Evolutionary conservation across 768 basidiomycete genomes (phyloP).

Genomic region (Tylopilus intermedius): DNA sequence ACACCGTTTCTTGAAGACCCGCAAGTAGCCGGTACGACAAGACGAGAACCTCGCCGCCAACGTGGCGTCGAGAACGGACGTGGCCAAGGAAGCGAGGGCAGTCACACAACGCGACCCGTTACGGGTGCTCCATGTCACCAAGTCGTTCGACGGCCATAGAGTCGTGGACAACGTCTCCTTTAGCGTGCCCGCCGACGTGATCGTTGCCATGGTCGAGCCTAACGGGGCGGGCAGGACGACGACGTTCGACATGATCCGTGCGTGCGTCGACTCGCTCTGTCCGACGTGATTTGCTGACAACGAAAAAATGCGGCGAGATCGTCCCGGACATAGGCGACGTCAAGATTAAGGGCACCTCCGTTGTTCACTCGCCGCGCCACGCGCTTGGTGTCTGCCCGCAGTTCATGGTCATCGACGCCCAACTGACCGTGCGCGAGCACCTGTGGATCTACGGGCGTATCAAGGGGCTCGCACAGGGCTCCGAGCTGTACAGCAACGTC

Average conservation of each 20-base stretch:
- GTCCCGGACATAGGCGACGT: constrained; percentile 67
- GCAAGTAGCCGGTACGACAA: constrained; percentile 10
- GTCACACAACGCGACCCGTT: constrained; percentile 51
- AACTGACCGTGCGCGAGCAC: constrained; percentile 75
- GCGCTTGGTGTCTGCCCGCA: constrained; percentile 83
- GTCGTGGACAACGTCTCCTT: constrained; percentile 75
- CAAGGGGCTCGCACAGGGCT: constrained; percentile 57
- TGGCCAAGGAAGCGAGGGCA: constrained; percentile 47
- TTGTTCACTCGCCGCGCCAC: constrained; percentile 54
- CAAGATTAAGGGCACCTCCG: constrained; percentile 60
- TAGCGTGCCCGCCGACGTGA: constrained; percentile 55
- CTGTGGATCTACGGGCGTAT: constrained; percentile 65
- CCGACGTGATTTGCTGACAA: background rate
- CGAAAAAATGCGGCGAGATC: constrained; percentile 56
- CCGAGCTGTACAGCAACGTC: constrained; percentile 30
- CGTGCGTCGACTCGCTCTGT: constrained; percentile 20
- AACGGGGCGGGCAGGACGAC: constrained; percentile 35
- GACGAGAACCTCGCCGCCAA: constrained; percentile 12
- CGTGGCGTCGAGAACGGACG: constrained; percentile 41
- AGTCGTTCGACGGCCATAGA: constrained; percentile 48
- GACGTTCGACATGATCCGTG: constrained; percentile 75
- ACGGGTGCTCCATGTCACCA: constrained; percentile 58
- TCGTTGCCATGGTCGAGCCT: constrained; percentile 47
- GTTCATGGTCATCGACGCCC: constrained; percentile 76
- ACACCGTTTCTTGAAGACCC: constrained; percentile 31